Conservation (phyloP, 2,329 filamentous ascomycete genomes). For the Tolypocladium album region DNA sequence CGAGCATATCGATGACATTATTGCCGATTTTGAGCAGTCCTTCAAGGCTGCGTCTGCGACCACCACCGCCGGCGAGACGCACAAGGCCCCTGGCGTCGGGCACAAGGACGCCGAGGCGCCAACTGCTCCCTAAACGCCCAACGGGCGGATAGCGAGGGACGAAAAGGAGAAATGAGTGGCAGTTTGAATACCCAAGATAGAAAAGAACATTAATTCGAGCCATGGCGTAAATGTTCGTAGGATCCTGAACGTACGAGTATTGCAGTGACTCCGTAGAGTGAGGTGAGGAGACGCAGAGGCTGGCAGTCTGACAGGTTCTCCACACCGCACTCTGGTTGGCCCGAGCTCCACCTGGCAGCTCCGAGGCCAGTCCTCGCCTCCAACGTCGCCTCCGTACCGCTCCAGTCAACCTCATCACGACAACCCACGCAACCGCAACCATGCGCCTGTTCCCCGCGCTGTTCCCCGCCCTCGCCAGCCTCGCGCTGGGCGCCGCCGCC, state of each 20-base stretch:
- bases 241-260: too few species aligned
- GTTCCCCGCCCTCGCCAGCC: constrained; percentile 10
- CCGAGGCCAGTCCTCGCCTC: not conserved
- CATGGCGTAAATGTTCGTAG: not conserved
- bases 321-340: not conserved
- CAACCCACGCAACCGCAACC: not conserved
- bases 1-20: constrained; percentile 96
- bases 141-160: not conserved
- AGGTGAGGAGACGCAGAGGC: not conserved
- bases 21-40: constrained; percentile 87
- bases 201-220: not conserved
- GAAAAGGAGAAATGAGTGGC: not conserved
- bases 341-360: not conserved
- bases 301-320: not conserved
- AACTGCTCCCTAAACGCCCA: constrained; percentile 12
- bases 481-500: constrained; percentile 19
- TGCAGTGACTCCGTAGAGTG: not conserved
- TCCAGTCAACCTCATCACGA: not conserved
- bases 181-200: not conserved
- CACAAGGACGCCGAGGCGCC: constrained; percentile 28
- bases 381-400: not conserved
- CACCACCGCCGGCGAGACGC: constrained; percentile 19
- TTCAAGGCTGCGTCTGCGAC: constrained; percentile 53
- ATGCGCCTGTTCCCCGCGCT: not conserved
- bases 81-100: constrained; percentile 10